These are phyloP conservation scores for Mycothermus thermophilus DNA, from an alignment of 495 filamentous ascomycete species.

Conservation along the genomic window DNA sequence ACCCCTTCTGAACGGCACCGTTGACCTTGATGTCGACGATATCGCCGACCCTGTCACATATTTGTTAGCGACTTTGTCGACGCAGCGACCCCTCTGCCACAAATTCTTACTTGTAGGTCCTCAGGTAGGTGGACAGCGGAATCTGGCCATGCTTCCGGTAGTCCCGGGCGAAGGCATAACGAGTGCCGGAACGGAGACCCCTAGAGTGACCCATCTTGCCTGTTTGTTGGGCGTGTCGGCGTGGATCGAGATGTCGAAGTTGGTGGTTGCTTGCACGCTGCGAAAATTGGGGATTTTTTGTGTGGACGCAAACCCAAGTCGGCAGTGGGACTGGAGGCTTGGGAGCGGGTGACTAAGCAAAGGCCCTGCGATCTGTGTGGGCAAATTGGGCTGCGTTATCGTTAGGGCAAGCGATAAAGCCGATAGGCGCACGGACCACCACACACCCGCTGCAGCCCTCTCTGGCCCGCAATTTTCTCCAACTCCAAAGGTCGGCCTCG, in stretches of 20 bases:
- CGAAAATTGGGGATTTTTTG: slow-evolving; percentile 21
- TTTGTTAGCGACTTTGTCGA: slow-evolving; percentile 53
- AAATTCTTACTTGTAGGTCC: slow-evolving; percentile 62
- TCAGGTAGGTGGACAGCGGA: slow-evolving; percentile 77
- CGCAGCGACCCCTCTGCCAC: slow-evolving; percentile 41
- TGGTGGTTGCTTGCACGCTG: slow-evolving; percentile 19
- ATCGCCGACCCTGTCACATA: slow-evolving; percentile 66
- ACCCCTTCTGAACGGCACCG: slow-evolving; percentile 93
- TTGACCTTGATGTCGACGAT: slow-evolving; percentile 95
- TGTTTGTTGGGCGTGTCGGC: slow-evolving; percentile 24
- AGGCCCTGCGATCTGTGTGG: no score
- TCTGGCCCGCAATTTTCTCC: slow-evolving; percentile 16
- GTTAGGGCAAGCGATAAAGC: slow-evolving; percentile 19
- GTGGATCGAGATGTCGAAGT: slow-evolving; percentile 26
- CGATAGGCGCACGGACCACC: slow-evolving; percentile 23
- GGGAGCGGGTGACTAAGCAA: slow-evolving; percentile 21
- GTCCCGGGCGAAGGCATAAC: slow-evolving; percentile 84
- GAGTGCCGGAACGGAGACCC: slow-evolving; percentile 89
- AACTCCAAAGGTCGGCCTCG: slow-evolving; percentile 1
- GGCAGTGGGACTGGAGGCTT: no score
- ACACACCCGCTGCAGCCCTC: slow-evolving; percentile 26
- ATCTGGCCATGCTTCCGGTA: slow-evolving; percentile 93
- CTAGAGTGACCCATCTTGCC: slow-evolving; percentile 84
- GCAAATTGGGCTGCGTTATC: slow-evolving; percentile 2
- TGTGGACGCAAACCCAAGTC: slow-evolving; percentile 21